Conservation (phyloP, 202 grass and related monocot species). For the Musa balbisiana region DNA sequence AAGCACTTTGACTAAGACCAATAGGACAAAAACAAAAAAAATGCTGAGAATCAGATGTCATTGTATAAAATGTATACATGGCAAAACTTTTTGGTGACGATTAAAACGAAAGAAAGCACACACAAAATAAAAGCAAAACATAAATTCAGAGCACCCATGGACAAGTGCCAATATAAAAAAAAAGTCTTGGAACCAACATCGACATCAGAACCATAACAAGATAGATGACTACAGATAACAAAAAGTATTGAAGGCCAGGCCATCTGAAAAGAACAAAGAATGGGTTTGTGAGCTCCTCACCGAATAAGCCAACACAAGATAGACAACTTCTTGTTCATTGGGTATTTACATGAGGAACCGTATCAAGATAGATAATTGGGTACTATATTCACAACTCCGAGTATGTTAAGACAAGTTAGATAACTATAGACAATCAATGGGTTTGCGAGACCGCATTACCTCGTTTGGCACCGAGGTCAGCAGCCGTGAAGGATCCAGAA, state of each 20-base stretch:
- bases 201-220: neutral
- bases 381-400: neutral
- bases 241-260: too few relatives aligned
- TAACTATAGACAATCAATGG: neutral
- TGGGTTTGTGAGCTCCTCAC: too few relatives aligned
- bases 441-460: conserved; percentile 25
- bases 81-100: neutral
- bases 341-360: too few relatives aligned
- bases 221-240: neutral
- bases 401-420: neutral
- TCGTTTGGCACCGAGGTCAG: conserved; percentile 59
- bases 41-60: neutral
- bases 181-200: neutral
- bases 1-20: too few relatives aligned
- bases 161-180: neutral
- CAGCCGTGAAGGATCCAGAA: conserved; percentile 31
- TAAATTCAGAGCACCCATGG: neutral
- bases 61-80: neutral
- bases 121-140: neutral
- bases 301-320: too few relatives aligned
- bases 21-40: neutral
- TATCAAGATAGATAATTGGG: neutral
- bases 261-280: too few relatives aligned
- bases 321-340: too few relatives aligned
- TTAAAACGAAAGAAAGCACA: neutral